Evolutionary conservation across 1,139 yeast species (phyloP).

Genomic region (Chernovozyma aurita): DNA sequence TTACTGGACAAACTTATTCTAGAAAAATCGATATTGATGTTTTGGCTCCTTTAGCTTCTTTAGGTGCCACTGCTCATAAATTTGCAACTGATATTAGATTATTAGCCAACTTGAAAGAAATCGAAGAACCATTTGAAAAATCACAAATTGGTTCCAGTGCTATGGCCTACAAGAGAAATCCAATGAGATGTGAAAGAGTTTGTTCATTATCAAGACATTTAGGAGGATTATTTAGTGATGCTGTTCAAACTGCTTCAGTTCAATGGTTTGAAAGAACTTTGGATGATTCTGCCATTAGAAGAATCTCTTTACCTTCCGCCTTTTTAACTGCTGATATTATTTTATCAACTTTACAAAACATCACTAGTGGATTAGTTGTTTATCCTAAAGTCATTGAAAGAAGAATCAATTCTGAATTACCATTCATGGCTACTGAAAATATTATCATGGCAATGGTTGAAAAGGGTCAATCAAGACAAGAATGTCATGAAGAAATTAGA

Average conservation of each 20-base stretch:
- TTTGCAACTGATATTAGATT: conserved; percentile 96
- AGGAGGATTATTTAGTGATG: conserved; percentile 87
- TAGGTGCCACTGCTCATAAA: conserved; percentile 96
- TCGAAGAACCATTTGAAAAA: conserved; percentile 98
- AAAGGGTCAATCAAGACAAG: conserved; percentile 96
- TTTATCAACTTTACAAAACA: conserved; percentile 83
- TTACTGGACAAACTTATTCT: conserved; percentile 97
- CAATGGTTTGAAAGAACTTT: conserved; percentile 99
- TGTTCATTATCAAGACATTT: conserved; percentile 95
- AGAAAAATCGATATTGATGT: conserved; percentile 97
- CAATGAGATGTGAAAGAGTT: conserved; percentile 99
- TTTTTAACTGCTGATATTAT: conserved; percentile 94
- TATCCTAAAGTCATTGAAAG: conserved; percentile 98
- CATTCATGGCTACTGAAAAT: conserved; percentile 99
- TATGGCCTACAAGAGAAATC: conserved; percentile 99
- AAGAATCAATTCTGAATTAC: conserved; percentile 90
- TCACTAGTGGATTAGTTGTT: conserved; percentile 91
- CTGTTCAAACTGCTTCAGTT: conserved; percentile 93
- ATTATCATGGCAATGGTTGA: conserved; percentile 99
- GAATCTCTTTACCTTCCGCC: conserved; percentile 95
- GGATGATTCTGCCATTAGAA: conserved; percentile 97
- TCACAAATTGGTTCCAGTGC: conserved; percentile 97
- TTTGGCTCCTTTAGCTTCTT: conserved; percentile 85
- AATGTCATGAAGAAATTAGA: conserved; percentile 96
- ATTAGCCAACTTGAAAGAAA: conserved; percentile 92